A percentile compares a stretch with the other conserved stretches of the same genome.
phyloP scores from a whole-genome alignment of 1,139 yeast genomes.

The Pichia sp. region DNA sequence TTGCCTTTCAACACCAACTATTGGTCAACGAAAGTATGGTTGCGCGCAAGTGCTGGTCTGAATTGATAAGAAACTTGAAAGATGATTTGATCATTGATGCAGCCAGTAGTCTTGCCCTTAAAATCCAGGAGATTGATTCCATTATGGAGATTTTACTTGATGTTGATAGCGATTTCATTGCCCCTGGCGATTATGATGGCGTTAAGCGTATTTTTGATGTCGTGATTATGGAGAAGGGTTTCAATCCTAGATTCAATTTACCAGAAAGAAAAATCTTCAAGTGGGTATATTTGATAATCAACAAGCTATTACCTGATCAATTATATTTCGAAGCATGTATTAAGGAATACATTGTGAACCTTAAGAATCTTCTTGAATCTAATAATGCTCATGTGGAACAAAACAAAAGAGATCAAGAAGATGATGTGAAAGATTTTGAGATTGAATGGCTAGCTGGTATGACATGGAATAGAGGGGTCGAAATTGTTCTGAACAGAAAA shows the following conservation, averaged over 20 bases:
- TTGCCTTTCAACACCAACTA: constrained; percentile 1
- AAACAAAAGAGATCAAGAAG: background rate
- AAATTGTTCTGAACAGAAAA: constrained; percentile 9
- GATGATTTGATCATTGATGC: background rate
- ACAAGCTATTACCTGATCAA: background rate
- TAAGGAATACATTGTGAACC: background rate
- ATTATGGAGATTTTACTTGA: constrained; percentile 3
- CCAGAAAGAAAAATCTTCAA: constrained; percentile 1
- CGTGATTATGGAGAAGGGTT: constrained; percentile 3
- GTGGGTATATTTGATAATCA: constrained; percentile 3
- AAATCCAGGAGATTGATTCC: background rate
- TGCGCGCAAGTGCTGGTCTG: constrained; percentile 7
- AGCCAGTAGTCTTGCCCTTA: background rate
- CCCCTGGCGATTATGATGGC: background rate
- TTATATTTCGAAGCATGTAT: background rate
- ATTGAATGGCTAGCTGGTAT: constrained; percentile 24
- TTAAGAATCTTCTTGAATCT: background rate
- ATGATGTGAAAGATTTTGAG: constrained; percentile 16
- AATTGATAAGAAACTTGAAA: constrained; percentile 2
- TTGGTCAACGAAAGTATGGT: constrained; percentile 5
- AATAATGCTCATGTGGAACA: background rate
- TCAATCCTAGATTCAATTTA: background rate
- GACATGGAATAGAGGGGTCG: constrained; percentile 24
- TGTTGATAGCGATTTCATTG: background rate
- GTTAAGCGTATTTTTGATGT: background rate